These are phyloP conservation scores for sunflower (Helianthus annuus) DNA, from an alignment of 129 eudicot species.

Conservation along the genomic window HanXRQr2.0-SUNRISE NC_035448.2:189591001-189591500, in stretches of 20 bases:
- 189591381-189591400: neutral
- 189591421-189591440: neutral
- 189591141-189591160: too few relatives aligned
- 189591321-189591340: neutral
- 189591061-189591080: too few relatives aligned
- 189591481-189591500: slow-evolving; percentile 29
- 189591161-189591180: too few relatives aligned
- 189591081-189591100: too few relatives aligned
- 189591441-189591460: slow-evolving; percentile 10
- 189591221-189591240: too few relatives aligned
- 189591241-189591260: neutral
- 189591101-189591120: too few relatives aligned
- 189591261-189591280: neutral
- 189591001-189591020: neutral
- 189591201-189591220: too few relatives aligned
- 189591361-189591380: neutral
- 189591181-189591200: too few relatives aligned
- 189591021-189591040: neutral
- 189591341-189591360: neutral
- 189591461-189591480: slow-evolving; percentile 30
- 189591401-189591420: neutral
- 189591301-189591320: neutral
- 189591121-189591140: too few relatives aligned
- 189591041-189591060: neutral
- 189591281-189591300: neutral